phyloP scores from a whole-genome alignment of 2,329 filamentous ascomycete genomes.

The Diplodia intermedia region DNA sequence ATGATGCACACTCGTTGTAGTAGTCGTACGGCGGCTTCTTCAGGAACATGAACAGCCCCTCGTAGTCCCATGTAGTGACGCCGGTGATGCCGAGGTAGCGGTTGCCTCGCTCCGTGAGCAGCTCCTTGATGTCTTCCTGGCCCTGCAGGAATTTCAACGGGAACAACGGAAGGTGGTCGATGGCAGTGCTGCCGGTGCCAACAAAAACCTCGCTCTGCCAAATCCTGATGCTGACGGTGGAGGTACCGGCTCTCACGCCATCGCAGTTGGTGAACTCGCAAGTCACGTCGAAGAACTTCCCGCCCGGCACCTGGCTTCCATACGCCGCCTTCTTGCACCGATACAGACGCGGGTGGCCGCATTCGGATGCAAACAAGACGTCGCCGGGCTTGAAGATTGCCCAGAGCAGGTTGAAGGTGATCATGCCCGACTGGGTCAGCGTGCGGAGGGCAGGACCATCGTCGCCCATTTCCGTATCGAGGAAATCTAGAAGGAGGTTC shows the following conservation, averaged over 20 bases:
- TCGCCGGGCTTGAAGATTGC: constrained; percentile 39
- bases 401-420: constrained; percentile 37
- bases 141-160: constrained; percentile 31
- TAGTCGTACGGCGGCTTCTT: constrained; percentile 37
- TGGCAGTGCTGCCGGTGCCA: constrained; percentile 30
- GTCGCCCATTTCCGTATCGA: constrained; percentile 36
- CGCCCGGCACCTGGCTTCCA: constrained; percentile 35
- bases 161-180: constrained; percentile 28
- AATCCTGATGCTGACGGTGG: constrained; percentile 31
- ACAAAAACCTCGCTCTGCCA: constrained; percentile 35
- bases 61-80: constrained; percentile 35
- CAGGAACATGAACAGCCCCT: constrained; percentile 36
- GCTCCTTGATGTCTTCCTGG: constrained; percentile 30
- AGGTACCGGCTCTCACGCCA: constrained; percentile 40
- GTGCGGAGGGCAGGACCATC: constrained; percentile 34
- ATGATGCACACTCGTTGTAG: constrained; percentile 34
- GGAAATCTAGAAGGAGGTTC: constrained; percentile 38
- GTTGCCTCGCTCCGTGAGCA: constrained; percentile 35
- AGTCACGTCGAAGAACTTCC: constrained; percentile 40
- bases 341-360: constrained; percentile 43
- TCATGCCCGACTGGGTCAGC: constrained; percentile 33
- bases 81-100: constrained; percentile 35
- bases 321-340: constrained; percentile 42
- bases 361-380: constrained; percentile 39
- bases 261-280: constrained; percentile 46